phyloP scores from a whole-genome alignment of 805 yeast genomes.

The Kodamaea restingae region DNA sequence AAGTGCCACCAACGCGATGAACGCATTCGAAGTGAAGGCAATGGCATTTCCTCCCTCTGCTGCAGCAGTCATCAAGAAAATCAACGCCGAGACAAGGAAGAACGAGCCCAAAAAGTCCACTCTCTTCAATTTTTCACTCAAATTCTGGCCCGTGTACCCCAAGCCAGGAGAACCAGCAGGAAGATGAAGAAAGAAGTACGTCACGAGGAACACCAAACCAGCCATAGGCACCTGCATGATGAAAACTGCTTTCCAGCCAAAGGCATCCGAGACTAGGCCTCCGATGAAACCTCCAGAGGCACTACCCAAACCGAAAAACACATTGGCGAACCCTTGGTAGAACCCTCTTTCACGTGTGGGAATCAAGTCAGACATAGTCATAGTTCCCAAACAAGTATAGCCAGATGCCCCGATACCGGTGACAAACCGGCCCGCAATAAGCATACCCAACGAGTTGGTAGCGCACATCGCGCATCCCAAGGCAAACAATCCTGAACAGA shows the following conservation, averaged over 20 bases:
- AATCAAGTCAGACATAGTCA: conserved; percentile 71
- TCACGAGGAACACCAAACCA: conserved; percentile 36
- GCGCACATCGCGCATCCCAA: conserved; percentile 55
- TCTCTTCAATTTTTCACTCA: conserved; percentile 47
- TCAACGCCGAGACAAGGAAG: conserved; percentile 53
- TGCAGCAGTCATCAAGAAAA: conserved; percentile 59
- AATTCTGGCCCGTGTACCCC: conserved; percentile 46
- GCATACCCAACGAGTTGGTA: conserved; percentile 42
- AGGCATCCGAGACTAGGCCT: conserved; percentile 52
- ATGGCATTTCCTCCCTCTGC: conserved; percentile 61
- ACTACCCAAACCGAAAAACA: conserved; percentile 69
- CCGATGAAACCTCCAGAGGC: conserved; percentile 44
- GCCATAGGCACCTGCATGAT: conserved; percentile 42
- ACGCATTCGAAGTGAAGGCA: conserved; percentile 42
- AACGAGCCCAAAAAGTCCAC: conserved; percentile 67
- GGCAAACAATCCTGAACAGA: conserved; percentile 54
- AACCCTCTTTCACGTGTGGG: conserved; percentile 74
- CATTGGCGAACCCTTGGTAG: conserved; percentile 78
- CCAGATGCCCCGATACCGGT: conserved; percentile 96
- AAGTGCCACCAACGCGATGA: conserved; percentile 28
- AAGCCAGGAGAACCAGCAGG: conserved; percentile 56
- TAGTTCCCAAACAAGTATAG: conserved; percentile 67
- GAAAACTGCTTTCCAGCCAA: conserved; percentile 50
- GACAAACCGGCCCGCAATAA: conserved; percentile 61
- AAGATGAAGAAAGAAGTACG: conserved; percentile 37